These are phyloP conservation scores for Lachnellula hyalina DNA, from an alignment of 2,329 filamentous ascomycete species.

Conservation along the genomic window DNA sequence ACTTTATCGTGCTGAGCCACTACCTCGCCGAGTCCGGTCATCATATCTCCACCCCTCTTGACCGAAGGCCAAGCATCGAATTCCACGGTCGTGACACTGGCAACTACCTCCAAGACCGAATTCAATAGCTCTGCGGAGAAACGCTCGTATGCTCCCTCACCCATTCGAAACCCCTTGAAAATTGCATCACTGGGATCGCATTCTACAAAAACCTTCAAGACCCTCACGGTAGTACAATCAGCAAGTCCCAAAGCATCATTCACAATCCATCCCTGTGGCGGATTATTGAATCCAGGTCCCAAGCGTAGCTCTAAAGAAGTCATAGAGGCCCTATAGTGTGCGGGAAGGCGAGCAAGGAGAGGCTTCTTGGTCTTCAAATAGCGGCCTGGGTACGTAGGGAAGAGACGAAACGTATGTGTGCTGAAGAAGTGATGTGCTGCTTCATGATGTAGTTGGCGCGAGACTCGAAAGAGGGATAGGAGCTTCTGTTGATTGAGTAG, in stretches of 20 bases:
- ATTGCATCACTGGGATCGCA: constrained; percentile 63
- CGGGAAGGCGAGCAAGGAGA: constrained; percentile 60
- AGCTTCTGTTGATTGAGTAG: constrained; percentile 48
- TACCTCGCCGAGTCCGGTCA: constrained; percentile 53
- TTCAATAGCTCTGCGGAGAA: constrained; percentile 57
- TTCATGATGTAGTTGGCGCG: constrained; percentile 56
- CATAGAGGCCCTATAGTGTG: constrained; percentile 53
- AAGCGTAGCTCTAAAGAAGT: constrained; percentile 64
- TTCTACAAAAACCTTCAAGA: constrained; percentile 64
- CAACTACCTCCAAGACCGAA: constrained; percentile 51
- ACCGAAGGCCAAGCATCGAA: constrained; percentile 67
- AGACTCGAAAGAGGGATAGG: constrained; percentile 56
- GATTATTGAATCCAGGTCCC: constrained; percentile 67
- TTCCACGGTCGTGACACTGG: constrained; percentile 52
- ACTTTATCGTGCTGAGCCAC: constrained; percentile 43
- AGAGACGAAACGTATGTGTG: constrained; percentile 57
- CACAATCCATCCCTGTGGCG: constrained; percentile 66
- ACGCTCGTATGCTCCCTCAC: constrained; percentile 63
- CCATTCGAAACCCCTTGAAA: constrained; percentile 57
- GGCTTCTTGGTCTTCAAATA: constrained; percentile 72
- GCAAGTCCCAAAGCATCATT: constrained; percentile 57
- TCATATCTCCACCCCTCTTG: constrained; percentile 58
- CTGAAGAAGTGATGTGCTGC: constrained; percentile 63
- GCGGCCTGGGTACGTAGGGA: constrained; percentile 57
- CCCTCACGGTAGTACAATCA: constrained; percentile 55